phyloP scores from a whole-genome alignment of 352 stramenopile species.

The Phytophthora ramorum region DNA sequence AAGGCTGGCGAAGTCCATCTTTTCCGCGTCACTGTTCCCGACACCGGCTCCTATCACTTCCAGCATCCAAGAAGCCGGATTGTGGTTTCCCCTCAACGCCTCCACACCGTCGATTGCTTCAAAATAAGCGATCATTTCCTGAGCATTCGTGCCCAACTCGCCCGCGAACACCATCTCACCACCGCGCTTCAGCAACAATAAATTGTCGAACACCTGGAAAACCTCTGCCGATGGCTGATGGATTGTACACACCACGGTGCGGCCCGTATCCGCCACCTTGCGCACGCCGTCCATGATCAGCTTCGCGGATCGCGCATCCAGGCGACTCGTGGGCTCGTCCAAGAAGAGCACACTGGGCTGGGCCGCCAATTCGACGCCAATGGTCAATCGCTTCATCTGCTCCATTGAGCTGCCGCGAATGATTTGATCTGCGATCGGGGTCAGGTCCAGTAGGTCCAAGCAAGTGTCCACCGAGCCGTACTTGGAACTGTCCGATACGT shows the following conservation, averaged over 20 bases:
- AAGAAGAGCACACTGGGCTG: constrained; percentile 24
- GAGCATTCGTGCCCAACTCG: constrained; percentile 11
- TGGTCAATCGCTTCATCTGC: constrained; percentile 29
- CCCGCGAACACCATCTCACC: constrained; percentile 23
- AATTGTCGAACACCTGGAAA: constrained; percentile 22
- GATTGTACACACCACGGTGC: constrained; percentile 20
- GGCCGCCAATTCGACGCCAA: constrained; percentile 19
- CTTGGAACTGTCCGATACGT: constrained; percentile 16
- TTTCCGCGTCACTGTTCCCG: constrained; percentile 5
- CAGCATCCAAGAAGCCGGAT: constrained; percentile 21
- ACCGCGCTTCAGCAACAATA: constrained; percentile 22
- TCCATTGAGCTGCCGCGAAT: constrained; percentile 28
- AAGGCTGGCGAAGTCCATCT: constrained; percentile 7
- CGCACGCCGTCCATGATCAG: constrained; percentile 29
- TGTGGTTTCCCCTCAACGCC: constrained; percentile 4
- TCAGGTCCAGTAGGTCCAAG: constrained; percentile 14
- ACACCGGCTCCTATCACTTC: constrained; percentile 25
- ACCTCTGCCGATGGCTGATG: constrained; percentile 21
- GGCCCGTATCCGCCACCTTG: constrained; percentile 16
- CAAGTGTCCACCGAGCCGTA: constrained; percentile 16
- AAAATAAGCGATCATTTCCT: constrained; percentile 22
- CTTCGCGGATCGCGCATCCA: constrained; percentile 24
- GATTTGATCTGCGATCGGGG: constrained; percentile 24
- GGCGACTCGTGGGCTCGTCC: constrained; percentile 23
- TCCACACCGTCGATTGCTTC: constrained; percentile 18